phyloP scores from a whole-genome alignment of 352 stramenopile species.

The Elongisporangium prolatum region DNA sequence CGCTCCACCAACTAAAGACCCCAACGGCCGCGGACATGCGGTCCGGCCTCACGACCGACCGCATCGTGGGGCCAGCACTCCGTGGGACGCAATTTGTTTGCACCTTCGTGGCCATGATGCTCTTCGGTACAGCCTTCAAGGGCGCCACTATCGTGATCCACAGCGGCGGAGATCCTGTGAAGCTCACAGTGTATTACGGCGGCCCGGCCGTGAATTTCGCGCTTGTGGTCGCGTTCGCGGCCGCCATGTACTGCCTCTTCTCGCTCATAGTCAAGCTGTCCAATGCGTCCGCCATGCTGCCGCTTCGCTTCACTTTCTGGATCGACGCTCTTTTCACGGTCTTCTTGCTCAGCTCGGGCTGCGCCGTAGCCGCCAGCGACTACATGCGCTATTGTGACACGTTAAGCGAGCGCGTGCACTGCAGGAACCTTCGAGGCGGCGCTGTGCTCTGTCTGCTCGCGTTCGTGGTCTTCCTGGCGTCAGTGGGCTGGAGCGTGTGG shows the following conservation, averaged over 20 bases:
- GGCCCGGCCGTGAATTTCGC: slow-evolving; percentile 55
- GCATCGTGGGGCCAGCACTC: slow-evolving; percentile 38
- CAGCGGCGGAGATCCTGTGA: slow-evolving; percentile 8
- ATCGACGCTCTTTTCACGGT: slow-evolving; percentile 65
- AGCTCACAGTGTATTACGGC: slow-evolving; percentile 53
- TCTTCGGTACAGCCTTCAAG: slow-evolving; percentile 47
- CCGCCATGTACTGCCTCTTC: slow-evolving; percentile 40
- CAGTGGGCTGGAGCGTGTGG: slow-evolving; percentile 56
- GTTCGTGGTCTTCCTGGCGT: slow-evolving; percentile 57
- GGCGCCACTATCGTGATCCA: slow-evolving; percentile 18
- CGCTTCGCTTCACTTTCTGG: slow-evolving; percentile 37
- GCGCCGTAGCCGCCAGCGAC: slow-evolving; percentile 53
- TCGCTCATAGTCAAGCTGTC: slow-evolving; percentile 2
- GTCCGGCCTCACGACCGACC: slow-evolving; percentile 31
- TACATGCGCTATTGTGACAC: slow-evolving; percentile 61
- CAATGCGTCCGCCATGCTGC: slow-evolving; percentile 19
- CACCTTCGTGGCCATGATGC: slow-evolving; percentile 37
- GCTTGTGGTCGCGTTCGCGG: slow-evolving; percentile 56
- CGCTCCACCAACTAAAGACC: not conserved
- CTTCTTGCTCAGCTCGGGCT: slow-evolving; percentile 60
- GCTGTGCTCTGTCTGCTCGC: slow-evolving; percentile 53
- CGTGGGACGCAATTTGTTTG: slow-evolving; percentile 47
- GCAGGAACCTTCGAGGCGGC: slow-evolving; percentile 35
- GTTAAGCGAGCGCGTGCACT: slow-evolving; percentile 37
- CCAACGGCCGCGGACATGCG: slow-evolving; percentile 4